Conservation (phyloP, 306 rosid species). For the Delonix regia region DNA sequence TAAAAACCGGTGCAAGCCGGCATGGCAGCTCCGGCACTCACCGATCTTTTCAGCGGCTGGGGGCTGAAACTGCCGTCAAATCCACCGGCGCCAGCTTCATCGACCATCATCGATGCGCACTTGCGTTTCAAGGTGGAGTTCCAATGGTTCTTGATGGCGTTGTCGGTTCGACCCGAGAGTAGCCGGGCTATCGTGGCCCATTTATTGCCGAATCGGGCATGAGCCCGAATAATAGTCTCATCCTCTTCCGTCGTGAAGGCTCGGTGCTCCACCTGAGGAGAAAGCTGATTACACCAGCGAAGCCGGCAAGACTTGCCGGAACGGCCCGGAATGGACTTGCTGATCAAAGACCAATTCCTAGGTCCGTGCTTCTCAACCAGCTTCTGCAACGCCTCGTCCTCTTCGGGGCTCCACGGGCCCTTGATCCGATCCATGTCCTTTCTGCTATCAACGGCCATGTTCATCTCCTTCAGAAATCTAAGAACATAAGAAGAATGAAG, state of each 20-base stretch:
- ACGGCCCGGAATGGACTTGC: slow-evolving; percentile 83
- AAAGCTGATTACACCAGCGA: slow-evolving; percentile 95
- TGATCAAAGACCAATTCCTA: slow-evolving; percentile 85
- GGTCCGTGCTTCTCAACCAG: slow-evolving; percentile 84
- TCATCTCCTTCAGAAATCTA: not conserved
- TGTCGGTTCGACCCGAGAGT: slow-evolving; percentile 85
- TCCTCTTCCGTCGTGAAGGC: slow-evolving; percentile 86
- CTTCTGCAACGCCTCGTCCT: slow-evolving; percentile 67
- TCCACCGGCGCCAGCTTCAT: slow-evolving; percentile 29
- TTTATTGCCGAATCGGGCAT: slow-evolving; percentile 88
- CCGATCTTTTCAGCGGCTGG: slow-evolving; percentile 72
- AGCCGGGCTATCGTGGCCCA: slow-evolving; percentile 97
- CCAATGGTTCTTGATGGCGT: slow-evolving; percentile 99
- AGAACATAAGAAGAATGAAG: not conserved
- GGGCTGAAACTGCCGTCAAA: slow-evolving; percentile 25
- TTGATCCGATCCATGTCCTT: slow-evolving; percentile 90
- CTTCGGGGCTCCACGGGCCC: slow-evolving; percentile 99
- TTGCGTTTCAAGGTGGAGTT: slow-evolving; percentile 90
- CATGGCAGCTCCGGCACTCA: slow-evolving; percentile 66
- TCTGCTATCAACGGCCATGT: slow-evolving; percentile 44
- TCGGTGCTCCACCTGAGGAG: slow-evolving; percentile 93
- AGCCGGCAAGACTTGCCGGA: slow-evolving; percentile 97
- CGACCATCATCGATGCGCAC: slow-evolving; percentile 48
- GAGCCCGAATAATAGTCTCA: slow-evolving; percentile 77
- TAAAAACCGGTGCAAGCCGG: slow-evolving; percentile 49